Base-by-base conservation (phyloP, 2,329 filamentous ascomycete genomes). In the Blastomyces parvus region DNA sequence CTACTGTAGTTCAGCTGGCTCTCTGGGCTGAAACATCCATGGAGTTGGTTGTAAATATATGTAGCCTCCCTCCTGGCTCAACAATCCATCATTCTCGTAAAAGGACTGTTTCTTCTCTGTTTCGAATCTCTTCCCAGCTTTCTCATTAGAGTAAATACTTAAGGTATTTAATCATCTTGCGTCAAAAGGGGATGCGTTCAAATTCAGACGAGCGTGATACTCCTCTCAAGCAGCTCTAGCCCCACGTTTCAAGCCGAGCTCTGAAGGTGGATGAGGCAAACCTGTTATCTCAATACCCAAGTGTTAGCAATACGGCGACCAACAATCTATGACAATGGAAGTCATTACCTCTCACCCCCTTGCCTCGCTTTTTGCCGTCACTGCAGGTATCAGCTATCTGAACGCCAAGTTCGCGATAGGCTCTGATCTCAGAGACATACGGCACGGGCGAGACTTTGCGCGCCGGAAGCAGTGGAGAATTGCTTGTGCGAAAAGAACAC, bases 351-450 rank as follows among this genome's bases (percentile, higher is more conserved):
- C 25, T n/a, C 33, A 27, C 22, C 38, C 60, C 25, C 19, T 62
- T 17, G 14, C 60, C 38, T 57, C 60, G 22, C 33, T 62, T 1
- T 14, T 36, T 25, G 60, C 50, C 6, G 1, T 62, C 36, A 17
- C 60, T 14, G 50, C 36, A 11, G 50, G 4, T 56, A 70, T 72
- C 38, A 70, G 71, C 25, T 76, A 76, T 60, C 66, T 75, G 11
- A 78, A 80, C 69, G 78, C 77, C 6, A 79, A 76, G 64, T 71
- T 78, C 42, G 70, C 72, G 1, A 71, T 81, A 48, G 73, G 73
- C 2, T 74, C 72, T 3, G 79, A 81, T 67, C 50, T 81, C 4
- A 64, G 70, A 9, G 64, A 71, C 1, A 68, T 80, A 4, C 69
- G 66, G 46, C 65, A 73, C 63, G 74, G 79, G 52, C 68, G 71